Conservation (phyloP, 306 rosid species). For the Cucumis melo region DNA sequence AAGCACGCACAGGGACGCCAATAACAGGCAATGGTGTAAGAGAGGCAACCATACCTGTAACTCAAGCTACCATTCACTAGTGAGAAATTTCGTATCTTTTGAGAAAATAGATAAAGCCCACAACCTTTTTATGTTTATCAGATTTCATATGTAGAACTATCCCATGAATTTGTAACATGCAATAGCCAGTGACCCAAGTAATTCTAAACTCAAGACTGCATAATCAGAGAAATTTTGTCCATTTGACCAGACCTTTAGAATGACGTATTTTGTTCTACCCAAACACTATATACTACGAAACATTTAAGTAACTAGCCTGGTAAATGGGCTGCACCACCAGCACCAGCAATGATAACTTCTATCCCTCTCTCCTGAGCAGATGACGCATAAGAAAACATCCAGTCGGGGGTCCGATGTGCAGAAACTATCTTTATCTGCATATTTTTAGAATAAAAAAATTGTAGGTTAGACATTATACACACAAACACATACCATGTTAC, state of each 20-base stretch:
- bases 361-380: constrained; percentile 61
- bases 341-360: constrained; percentile 84
- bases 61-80: not conserved
- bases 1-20: constrained; percentile 86
- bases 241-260: not conserved
- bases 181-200: not conserved
- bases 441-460: not conserved
- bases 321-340: constrained; percentile 92
- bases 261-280: not conserved
- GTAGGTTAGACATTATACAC: not conserved
- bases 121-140: not conserved
- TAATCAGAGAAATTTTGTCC: not conserved
- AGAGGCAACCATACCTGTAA: constrained; percentile 89
- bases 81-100: not conserved
- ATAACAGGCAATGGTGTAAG: constrained; percentile 65
- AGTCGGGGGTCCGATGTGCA: constrained; percentile 78
- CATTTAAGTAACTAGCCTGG: constrained; percentile 36
- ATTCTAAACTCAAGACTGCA: not conserved
- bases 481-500: not conserved
- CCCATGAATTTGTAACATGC: not conserved
- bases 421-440: constrained; percentile 76
- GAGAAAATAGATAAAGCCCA: not conserved
- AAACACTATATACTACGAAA: constrained; percentile 2
- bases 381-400: constrained; percentile 63
- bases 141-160: not conserved